These are phyloP conservation scores for Colletotrichum brevisporum DNA, from an alignment of 2,329 filamentous ascomycete species.

Conservation along the genomic window DNA sequence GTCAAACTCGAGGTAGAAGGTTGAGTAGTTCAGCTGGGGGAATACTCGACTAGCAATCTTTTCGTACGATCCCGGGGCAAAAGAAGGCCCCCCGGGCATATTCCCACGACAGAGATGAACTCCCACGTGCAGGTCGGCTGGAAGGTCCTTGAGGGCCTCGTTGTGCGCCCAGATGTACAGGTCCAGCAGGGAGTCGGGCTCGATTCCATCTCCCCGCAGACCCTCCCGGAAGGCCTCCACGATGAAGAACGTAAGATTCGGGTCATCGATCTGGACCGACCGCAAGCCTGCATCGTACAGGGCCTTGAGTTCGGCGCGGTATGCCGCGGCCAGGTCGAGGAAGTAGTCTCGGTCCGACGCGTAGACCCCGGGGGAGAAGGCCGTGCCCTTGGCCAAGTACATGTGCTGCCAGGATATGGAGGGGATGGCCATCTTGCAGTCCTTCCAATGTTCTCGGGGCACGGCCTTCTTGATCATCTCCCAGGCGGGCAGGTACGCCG, in stretches of 20 bases:
- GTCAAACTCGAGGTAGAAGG: slow-evolving; percentile 79
- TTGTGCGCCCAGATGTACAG: slow-evolving; percentile 85
- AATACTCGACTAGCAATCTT: slow-evolving; percentile 77
- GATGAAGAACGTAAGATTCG: slow-evolving; percentile 81
- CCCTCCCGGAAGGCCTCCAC: slow-evolving; percentile 78
- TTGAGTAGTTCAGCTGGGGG: slow-evolving; percentile 72
- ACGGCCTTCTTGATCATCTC: slow-evolving; percentile 60
- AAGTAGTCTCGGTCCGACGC: slow-evolving; percentile 67
- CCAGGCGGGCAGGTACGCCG: slow-evolving; percentile 65
- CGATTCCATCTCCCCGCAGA: slow-evolving; percentile 77
- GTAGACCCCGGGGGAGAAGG: slow-evolving; percentile 44
- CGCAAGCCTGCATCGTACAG: slow-evolving; percentile 74
- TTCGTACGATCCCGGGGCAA: slow-evolving; percentile 77
- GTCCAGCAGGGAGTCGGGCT: slow-evolving; percentile 78
- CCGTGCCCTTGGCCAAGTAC: slow-evolving; percentile 43
- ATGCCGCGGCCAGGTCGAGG: slow-evolving; percentile 74
- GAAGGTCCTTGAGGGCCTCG: slow-evolving; percentile 73
- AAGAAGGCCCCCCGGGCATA: slow-evolving; percentile 76
- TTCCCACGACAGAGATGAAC: slow-evolving; percentile 83
- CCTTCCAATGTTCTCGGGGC: slow-evolving; percentile 62
- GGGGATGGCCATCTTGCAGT: slow-evolving; percentile 69
- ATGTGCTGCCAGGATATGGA: slow-evolving; percentile 63
- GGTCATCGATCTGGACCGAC: slow-evolving; percentile 77
- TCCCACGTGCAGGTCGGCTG: slow-evolving; percentile 80
- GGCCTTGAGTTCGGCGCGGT: slow-evolving; percentile 72